Percentiles rank a stretch among this genome's conserved stretches.
These are phyloP conservation scores for Nitzschia putrida DNA, from an alignment of 108 stramenopile genomes.

Conservation along the genomic window DNA sequence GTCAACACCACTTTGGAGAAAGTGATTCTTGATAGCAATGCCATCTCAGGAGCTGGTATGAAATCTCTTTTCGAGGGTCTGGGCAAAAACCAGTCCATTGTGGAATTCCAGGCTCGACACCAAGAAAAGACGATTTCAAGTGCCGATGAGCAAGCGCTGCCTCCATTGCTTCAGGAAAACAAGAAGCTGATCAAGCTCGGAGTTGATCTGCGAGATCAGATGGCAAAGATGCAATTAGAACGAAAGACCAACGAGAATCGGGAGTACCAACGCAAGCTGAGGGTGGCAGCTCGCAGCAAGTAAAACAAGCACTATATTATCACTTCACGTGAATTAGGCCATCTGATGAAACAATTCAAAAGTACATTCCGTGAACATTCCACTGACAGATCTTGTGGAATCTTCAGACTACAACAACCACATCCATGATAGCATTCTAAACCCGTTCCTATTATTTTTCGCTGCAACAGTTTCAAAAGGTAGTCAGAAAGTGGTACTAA, in stretches of 20 bases:
- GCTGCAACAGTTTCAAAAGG: too few relatives aligned
- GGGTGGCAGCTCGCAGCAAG: conserved; percentile 4
- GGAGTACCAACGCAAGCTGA: conserved; percentile 42
- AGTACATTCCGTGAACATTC: too few relatives aligned
- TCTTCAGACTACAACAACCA: too few relatives aligned
- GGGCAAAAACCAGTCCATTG: conserved; percentile 32
- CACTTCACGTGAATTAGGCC: too few relatives aligned
- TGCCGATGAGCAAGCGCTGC: conserved; percentile 38
- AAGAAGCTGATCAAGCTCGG: conserved; percentile 44
- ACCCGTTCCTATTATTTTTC: too few relatives aligned
- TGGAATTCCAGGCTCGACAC: conserved; percentile 48
- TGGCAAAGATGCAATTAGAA: conserved; percentile 36
- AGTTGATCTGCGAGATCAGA: conserved; percentile 35
- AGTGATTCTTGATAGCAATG: conserved; percentile 41
- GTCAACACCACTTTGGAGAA: conserved; percentile 33
- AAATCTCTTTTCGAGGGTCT: conserved; percentile 34
- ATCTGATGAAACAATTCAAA: too few relatives aligned
- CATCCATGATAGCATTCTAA: too few relatives aligned
- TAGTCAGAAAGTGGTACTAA: too few relatives aligned
- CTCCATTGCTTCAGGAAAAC: conserved; percentile 31
- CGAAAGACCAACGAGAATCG: conserved; percentile 37
- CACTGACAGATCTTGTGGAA: too few relatives aligned
- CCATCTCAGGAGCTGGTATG: conserved; percentile 36
- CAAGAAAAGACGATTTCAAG: conserved; percentile 38
- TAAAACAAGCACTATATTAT: background rate